Conservation (phyloP, 2,329 filamentous ascomycete species). For the Sclerotinia spermophila region DNA sequence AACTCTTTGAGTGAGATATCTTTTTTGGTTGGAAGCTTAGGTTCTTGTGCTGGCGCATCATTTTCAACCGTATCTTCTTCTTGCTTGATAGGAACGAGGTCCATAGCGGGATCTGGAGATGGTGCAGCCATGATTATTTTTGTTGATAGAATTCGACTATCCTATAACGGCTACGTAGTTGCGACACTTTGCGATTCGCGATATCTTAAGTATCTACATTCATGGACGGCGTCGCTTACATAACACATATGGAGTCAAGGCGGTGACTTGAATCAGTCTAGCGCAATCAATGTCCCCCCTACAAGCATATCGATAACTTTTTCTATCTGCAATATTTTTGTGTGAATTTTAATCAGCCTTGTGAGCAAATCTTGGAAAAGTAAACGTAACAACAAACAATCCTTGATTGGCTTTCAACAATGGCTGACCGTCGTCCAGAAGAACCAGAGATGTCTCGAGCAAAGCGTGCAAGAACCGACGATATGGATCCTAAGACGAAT, state of each 20-base stretch:
- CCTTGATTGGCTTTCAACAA: constrained; percentile 34
- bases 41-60: constrained; percentile 50
- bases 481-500: constrained; percentile 58
- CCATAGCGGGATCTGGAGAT: constrained; percentile 36
- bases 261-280: constrained; percentile 19
- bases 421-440: constrained; percentile 56
- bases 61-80: constrained; percentile 41
- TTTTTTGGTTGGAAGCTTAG: constrained; percentile 74
- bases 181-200: not conserved
- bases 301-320: constrained; percentile 16
- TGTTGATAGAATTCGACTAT: constrained; percentile 11
- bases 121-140: constrained; percentile 33
- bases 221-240: not conserved
- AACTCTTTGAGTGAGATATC: constrained; percentile 92
- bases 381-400: constrained; percentile 29
- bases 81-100: constrained; percentile 30
- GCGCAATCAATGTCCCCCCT: not conserved
- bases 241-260: not conserved
- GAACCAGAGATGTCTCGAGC: constrained; percentile 46
- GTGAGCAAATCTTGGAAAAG: constrained; percentile 25
- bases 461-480: constrained; percentile 43
- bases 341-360: constrained; percentile 26
- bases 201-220: constrained; percentile 3
- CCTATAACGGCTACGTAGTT: not conserved
- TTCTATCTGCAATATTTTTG: constrained; percentile 12